A percentile compares a stretch with the other conserved stretches of the same genome.
Evolutionary conservation across 768 basidiomycete genomes (phyloP).

Genomic region (Crucibulum laeve): DNA sequence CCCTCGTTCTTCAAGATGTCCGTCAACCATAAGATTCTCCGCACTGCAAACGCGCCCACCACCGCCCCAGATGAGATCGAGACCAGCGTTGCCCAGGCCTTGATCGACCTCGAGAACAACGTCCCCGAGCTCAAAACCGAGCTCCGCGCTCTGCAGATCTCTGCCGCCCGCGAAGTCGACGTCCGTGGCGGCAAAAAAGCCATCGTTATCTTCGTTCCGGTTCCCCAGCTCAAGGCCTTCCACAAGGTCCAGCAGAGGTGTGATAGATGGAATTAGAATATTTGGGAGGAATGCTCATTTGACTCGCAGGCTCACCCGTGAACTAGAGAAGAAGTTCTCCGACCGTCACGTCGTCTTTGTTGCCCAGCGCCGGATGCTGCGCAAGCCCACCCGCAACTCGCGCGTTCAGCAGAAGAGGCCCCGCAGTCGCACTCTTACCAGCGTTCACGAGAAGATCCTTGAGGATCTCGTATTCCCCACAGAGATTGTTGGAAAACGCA

Average conservation of each 20-base stretch:
- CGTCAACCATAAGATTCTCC: constrained; percentile 80
- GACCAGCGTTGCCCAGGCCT: constrained; percentile 87
- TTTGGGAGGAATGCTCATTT: constrained; percentile 8
- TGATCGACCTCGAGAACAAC: constrained; percentile 96
- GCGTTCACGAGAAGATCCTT: constrained; percentile 96
- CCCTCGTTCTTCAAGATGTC: constrained; percentile 59
- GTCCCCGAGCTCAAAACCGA: constrained; percentile 98
- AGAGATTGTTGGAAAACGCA: constrained; percentile 98
- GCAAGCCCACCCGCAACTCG: constrained; percentile 92
- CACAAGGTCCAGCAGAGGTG: constrained; percentile 96
- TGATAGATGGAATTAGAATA: constrained; percentile 14
- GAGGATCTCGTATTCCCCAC: constrained; percentile 99
- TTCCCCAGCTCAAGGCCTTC: constrained; percentile 97
- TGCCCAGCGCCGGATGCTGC: constrained; percentile 97
- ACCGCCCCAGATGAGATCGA: constrained; percentile 90
- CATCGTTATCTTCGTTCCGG: constrained; percentile 96
- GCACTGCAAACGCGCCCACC: constrained; percentile 93
- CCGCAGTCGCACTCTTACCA: constrained; percentile 93
- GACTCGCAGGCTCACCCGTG: constrained; percentile 80
- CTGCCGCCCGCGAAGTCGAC: constrained; percentile 97
- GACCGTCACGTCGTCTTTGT: constrained; percentile 99
- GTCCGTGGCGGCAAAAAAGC: constrained; percentile 99
- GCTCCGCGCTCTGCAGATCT: constrained; percentile 94
- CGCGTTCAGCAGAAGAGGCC: constrained; percentile 95
- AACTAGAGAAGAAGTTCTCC: constrained; percentile 99